Evolutionary conservation across 2,329 filamentous ascomycete genomes (phyloP).

Genomic region (Aureobasidium sp.): DNA sequence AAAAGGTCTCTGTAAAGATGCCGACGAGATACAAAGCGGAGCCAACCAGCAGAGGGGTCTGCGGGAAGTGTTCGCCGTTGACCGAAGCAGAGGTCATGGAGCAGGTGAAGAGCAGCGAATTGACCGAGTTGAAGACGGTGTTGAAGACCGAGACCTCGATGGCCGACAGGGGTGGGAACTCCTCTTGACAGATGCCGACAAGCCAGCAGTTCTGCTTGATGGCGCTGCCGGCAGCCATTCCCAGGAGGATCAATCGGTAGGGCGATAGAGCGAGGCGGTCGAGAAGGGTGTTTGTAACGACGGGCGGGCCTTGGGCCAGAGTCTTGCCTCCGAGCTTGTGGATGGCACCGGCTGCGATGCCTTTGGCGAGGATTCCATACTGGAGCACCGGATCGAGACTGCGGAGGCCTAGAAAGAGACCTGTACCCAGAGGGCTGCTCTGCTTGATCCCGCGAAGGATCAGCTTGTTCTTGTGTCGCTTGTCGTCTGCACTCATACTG

Average conservation of each 20-base stretch:
- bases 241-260: slow-evolving; percentile 42
- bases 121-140: slow-evolving; percentile 45
- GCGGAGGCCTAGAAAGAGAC: slow-evolving; percentile 38
- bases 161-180: slow-evolving; percentile 39
- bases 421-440: slow-evolving; percentile 30
- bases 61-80: slow-evolving; percentile 33
- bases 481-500: slow-evolving; percentile 14
- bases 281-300: slow-evolving; percentile 33
- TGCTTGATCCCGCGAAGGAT: slow-evolving; percentile 34
- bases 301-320: slow-evolving; percentile 33
- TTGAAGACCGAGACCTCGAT: slow-evolving; percentile 44
- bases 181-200: slow-evolving; percentile 38
- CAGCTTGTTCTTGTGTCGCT: slow-evolving; percentile 21
- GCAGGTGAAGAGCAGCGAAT: slow-evolving; percentile 46
- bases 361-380: slow-evolving; percentile 40
- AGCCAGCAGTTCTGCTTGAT: slow-evolving; percentile 52
- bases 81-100: slow-evolving; percentile 38
- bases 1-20: slow-evolving; percentile 44
- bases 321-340: slow-evolving; percentile 36
- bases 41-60: slow-evolving; percentile 39
- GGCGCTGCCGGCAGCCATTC: slow-evolving; percentile 44
- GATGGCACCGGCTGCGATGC: slow-evolving; percentile 35
- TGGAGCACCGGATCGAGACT: slow-evolving; percentile 40
- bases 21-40: slow-evolving; percentile 42
- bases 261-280: slow-evolving; percentile 41